These are phyloP conservation scores for Metschnikowia dekortorum DNA, from an alignment of 805 yeast genomes.

Conservation along the genomic window DNA sequence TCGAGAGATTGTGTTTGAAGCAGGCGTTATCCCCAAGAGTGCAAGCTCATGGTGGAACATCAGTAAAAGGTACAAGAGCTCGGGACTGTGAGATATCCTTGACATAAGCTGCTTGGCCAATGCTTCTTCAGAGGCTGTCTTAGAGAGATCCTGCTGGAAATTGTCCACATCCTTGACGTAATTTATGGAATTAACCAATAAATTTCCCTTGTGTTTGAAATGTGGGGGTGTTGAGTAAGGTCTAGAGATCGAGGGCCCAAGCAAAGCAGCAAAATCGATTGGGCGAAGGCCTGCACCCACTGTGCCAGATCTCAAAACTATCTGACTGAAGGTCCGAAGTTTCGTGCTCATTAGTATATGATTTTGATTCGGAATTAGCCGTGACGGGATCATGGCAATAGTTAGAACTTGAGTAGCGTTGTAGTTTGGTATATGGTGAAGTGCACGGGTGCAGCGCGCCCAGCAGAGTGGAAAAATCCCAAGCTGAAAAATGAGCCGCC, in stretches of 20 bases:
- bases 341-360: no score
- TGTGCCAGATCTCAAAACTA: neutral
- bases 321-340: neutral
- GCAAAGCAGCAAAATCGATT: neutral
- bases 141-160: slow-evolving; percentile 19
- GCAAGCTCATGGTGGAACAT: slow-evolving; percentile 30
- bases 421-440: neutral
- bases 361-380: no score
- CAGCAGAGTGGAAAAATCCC: slow-evolving; percentile 1
- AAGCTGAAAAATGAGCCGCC: neutral
- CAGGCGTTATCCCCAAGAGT: slow-evolving; percentile 24
- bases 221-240: slow-evolving; percentile 11
- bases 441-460: slow-evolving; percentile 4
- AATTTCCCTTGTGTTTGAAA: slow-evolving; percentile 9
- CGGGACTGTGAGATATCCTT: slow-evolving; percentile 22
- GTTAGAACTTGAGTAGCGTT: neutral
- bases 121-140: slow-evolving; percentile 15
- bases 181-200: slow-evolving; percentile 18
- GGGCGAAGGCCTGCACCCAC: neutral
- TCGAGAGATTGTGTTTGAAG: slow-evolving; percentile 7
- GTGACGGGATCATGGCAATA: neutral
- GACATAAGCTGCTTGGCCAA: slow-evolving; percentile 24
- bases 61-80: slow-evolving; percentile 27
- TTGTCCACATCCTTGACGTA: slow-evolving; percentile 28
- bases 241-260: neutral